These are phyloP conservation scores for Oryza meyeriana DNA, from an alignment of 176 grass and related monocot species.

Conservation along the genomic window DNA sequence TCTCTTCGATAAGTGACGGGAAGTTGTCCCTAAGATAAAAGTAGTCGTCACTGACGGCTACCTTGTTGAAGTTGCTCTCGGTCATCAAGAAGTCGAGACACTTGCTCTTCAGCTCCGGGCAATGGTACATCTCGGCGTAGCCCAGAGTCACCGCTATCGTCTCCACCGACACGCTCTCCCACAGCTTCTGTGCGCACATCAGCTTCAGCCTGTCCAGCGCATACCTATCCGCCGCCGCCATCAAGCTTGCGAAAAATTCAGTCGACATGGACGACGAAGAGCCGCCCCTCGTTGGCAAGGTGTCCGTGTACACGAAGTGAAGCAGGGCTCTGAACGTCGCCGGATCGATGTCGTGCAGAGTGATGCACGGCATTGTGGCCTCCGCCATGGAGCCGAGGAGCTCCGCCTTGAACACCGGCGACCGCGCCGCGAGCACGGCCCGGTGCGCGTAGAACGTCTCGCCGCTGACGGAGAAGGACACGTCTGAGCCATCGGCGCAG, in stretches of 20 bases:
- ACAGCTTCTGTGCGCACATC: conserved; percentile 41
- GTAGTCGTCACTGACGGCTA: not conserved
- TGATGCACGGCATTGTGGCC: not conserved
- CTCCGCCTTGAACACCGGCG: conserved; percentile 34
- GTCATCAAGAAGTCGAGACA: conserved; percentile 35
- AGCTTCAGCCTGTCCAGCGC: conserved; percentile 41
- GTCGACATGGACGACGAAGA: not conserved
- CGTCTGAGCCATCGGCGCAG: not conserved
- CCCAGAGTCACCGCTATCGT: conserved; percentile 8
- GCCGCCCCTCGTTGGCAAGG: not conserved
- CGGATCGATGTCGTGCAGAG: not conserved
- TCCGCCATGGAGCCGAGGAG: conserved; percentile 28
- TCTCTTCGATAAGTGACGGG: conserved; percentile 17
- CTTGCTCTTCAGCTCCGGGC: conserved; percentile 26
- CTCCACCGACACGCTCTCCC: conserved; percentile 25
- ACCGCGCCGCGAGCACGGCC: conserved; percentile 26
- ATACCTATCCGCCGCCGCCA: conserved; percentile 49
- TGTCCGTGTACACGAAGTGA: not conserved
- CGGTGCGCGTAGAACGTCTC: conserved; percentile 37
- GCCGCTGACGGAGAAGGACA: conserved; percentile 22
- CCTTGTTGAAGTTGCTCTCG: conserved; percentile 32
- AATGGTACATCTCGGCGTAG: conserved; percentile 40
- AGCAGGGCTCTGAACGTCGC: not conserved
- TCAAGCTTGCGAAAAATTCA: not conserved
- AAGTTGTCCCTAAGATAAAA: not conserved